Base-by-base conservation (phyloP, 768 basidiomycete genomes). In the Serendipita vermifera region DNA sequence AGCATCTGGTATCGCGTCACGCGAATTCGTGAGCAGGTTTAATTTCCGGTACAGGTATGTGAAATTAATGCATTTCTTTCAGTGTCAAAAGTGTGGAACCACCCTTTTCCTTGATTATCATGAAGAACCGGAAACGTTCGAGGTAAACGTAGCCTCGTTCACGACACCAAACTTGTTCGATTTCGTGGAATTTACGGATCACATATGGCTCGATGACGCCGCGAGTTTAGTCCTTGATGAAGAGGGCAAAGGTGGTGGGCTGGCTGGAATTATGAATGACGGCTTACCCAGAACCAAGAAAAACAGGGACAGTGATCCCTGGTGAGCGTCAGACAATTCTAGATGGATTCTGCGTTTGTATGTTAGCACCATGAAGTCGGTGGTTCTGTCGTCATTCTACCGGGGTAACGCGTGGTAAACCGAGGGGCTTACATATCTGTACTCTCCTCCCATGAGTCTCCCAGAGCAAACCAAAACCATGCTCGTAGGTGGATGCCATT, bases 121-220 rank as follows among this genome's bases (percentile, higher is more conserved):
- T 31, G 46, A 3, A 4, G 46, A 51, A 9, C 14, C 9, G 41
- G 17, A 31, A 5, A 26, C 9, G 26, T 27, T 1, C 9, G 46
- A 27, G 9, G 15, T 51, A 15, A 51, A 22, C 9, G n/a, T 51
- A 15, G 46, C 46, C 17, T 22, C 46, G 9, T 27, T 51, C 17
- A 51, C 46, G 22, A 51, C 46, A n/a, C 46, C 46, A n/a, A 51
- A 26, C 9, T 31, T 51, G 9, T 51, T 51, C 27, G 46, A 51
- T 26, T 26, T 27, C 24, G n/a, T 51, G n/a, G 46, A 51, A 29
- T 15, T 51, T 4, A 29, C 32, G 5, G 22, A n/a, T 20, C 46
- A 51, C 27, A 51, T 51, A n/a, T 51, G 46, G 46, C 15, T 51
- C 27, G 46, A 51, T 9, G 46, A 51, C 17, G 46, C 46, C n/a